These are phyloP conservation scores for Melanogaster broomeanus DNA, from an alignment of 768 basidiomycete species.

Conservation along the genomic window DNA sequence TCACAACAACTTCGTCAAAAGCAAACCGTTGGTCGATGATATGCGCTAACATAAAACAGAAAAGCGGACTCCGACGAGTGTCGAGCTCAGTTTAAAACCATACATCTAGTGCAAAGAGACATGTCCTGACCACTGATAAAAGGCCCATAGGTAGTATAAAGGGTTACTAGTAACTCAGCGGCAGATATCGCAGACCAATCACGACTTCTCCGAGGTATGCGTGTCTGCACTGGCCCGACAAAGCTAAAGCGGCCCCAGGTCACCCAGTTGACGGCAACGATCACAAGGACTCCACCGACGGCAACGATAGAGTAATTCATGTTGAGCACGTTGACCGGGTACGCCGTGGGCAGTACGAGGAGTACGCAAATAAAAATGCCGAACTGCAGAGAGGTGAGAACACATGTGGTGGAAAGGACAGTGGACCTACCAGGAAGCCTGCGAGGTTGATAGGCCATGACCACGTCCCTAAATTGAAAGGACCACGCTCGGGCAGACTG, in stretches of 20 bases:
- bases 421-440: constrained; percentile 43
- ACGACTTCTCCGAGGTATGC: constrained; percentile 1
- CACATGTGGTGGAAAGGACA: not conserved
- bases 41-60: too few species aligned
- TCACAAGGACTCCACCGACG: constrained; percentile 44
- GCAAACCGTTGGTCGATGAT: too few species aligned
- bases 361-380: constrained; percentile 53
- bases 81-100: too few species aligned
- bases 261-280: constrained; percentile 49
- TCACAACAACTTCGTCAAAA: too few species aligned
- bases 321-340: constrained; percentile 48
- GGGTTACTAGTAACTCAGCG: too few species aligned
- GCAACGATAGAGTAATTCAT: constrained; percentile 64
- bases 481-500: constrained; percentile 49
- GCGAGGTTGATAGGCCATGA: constrained; percentile 53
- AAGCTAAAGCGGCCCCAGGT: constrained; percentile 50
- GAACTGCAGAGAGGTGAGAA: constrained; percentile 38
- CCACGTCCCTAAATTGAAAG: constrained; percentile 53
- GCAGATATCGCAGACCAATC: not conserved
- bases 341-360: constrained; percentile 57
- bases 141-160: too few species aligned
- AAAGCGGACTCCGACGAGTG: too few species aligned
- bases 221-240: constrained; percentile 50
- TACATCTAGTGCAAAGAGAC: too few species aligned
- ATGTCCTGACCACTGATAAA: too few species aligned